Evolutionary conservation across 139 green algal genomes (phyloP), one percentile per base, ranked within the genome.

Genomic region (Marvania coccoides): DNA sequence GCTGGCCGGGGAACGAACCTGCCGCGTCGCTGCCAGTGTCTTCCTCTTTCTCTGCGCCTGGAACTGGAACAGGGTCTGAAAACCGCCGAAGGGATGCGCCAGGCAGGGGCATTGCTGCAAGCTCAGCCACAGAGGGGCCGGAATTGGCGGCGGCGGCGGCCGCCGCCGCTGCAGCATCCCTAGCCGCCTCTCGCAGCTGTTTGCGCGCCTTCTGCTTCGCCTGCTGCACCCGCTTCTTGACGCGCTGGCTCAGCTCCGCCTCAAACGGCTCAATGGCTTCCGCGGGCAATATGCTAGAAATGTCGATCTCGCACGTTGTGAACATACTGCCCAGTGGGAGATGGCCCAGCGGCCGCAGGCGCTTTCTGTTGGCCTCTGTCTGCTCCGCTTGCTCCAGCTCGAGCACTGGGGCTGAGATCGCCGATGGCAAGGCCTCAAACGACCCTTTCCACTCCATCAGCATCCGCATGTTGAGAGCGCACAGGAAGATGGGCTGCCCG

Each of bases 401-500:
- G 34, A 95, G 15, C 33, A 95, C 71, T 54, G 54, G 64, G 1
- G 71, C 86, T 5, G 55, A 61, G 34, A 92, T 56, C 12, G 58
- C 67, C 23, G 64, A 45, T 3, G 85, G 85, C 57, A 78, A 91
- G n/a, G 61, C 33, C 2, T 66, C 65, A 55, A 81, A 85, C 14
- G 59, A 65, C 47, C 65, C 83, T 58, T 74, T 76, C 23, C 77
- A 59, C 1, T 65, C 47, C 30, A 81, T 63, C 73, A 93, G 77
- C 66, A 84, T 74, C 56, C 83, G 71, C 42, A 91, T 53, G 60
- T 87, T 85, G 23, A 95, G 76, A 4, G 89, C 75, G 55, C 85
- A 66, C 47, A 95, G 76, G 74, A 91, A 95, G 14, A 90, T 30
- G 76, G 76, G 91, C 72, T 86, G 75, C 6, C 87, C 87, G 59